Evolutionary conservation across 2,329 filamentous ascomycete genomes (phyloP), one percentile per base, ranked within the genome.

Genomic region (Fusarium albosuccineum): DNA sequence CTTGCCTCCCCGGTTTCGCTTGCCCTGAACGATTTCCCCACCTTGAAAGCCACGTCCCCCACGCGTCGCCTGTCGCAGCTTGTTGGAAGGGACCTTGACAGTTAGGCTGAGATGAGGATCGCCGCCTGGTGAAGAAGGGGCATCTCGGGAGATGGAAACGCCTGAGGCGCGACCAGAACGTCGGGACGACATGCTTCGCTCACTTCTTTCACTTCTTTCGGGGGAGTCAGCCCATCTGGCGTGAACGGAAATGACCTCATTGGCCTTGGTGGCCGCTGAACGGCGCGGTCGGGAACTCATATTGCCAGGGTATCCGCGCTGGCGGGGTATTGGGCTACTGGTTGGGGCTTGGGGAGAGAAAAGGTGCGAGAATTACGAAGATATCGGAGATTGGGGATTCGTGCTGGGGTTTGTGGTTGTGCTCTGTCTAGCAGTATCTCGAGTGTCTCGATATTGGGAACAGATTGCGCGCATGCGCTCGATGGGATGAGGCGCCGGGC

Each of bases 1-100:
- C 77, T 87, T 86, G 16, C 81, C 82, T 6, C 83, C 84, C 9
- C 86, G 82, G 60, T 84, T 86, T 49, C 86, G 81, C 70, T 85
- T 86, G 37, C 83, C 82, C 27, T 81, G 77, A 16, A 85, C 74
- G 49, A 86, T 83, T 68, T 85, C 82, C 30, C 82, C 81, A 26
- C 80, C 81, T 26, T 77, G 77, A 53, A 83, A 83, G 45, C 78
- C 78, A 42, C 76, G 70, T 48, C 77, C 79, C 45, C 74, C 79
- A 41, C 80, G 80, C 7, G 82, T 84, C 46, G 82, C 80, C 71
- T 86, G 85, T 65, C 85, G 84, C 55, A 83, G 79, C 75, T 82
- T 87, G 73, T 78, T 83, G 40, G 83, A 79, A 8, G 84, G 80
- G 42, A 85, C 78, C 74, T 86, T 87, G 70, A 86, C 83, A 57